These are phyloP conservation scores for Zygosaccharomyces bailii DNA, from an alignment of 805 yeast genomes.

Conservation along the genomic window DNA sequence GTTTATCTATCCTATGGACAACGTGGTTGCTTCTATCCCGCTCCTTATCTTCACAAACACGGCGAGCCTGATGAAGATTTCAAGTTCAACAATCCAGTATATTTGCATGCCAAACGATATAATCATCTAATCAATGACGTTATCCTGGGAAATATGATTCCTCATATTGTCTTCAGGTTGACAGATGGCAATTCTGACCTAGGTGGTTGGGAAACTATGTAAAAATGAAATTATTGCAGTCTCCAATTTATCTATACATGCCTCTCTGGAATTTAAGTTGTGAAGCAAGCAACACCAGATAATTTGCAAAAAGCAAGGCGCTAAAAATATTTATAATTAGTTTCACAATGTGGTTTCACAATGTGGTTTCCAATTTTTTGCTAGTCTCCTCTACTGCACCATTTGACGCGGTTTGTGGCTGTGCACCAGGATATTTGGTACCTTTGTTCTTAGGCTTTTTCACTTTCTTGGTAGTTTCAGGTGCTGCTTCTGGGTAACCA, in stretches of 20 bases:
- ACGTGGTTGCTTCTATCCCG: conserved; percentile 72
- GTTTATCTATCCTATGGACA: conserved; percentile 56
- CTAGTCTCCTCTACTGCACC: conserved; percentile 22
- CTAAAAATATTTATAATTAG: neutral
- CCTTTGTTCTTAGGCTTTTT: conserved; percentile 87
- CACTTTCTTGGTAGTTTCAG: conserved; percentile 58
- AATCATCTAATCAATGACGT: conserved; percentile 60
- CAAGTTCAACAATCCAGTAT: conserved; percentile 68
- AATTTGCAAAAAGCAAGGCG: neutral
- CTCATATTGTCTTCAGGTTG: conserved; percentile 72
- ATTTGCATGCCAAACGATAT: conserved; percentile 58
- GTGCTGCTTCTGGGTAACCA: conserved; percentile 80
- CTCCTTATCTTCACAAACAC: conserved; percentile 82
- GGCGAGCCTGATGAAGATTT: conserved; percentile 80
- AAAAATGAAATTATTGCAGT: neutral
- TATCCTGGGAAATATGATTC: conserved; percentile 77
- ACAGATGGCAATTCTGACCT: conserved; percentile 76
- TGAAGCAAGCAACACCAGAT: neutral
- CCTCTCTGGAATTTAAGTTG: neutral
- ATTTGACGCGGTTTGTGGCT: conserved; percentile 29
- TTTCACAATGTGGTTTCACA: conserved; percentile 16
- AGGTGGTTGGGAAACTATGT: conserved; percentile 87
- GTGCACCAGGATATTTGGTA: conserved; percentile 76
- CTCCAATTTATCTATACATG: neutral
- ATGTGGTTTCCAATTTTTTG: conserved; percentile 30